Base-by-base conservation (phyloP, 352 stramenopile genomes). In the Globisporangium cystogenes region DNA sequence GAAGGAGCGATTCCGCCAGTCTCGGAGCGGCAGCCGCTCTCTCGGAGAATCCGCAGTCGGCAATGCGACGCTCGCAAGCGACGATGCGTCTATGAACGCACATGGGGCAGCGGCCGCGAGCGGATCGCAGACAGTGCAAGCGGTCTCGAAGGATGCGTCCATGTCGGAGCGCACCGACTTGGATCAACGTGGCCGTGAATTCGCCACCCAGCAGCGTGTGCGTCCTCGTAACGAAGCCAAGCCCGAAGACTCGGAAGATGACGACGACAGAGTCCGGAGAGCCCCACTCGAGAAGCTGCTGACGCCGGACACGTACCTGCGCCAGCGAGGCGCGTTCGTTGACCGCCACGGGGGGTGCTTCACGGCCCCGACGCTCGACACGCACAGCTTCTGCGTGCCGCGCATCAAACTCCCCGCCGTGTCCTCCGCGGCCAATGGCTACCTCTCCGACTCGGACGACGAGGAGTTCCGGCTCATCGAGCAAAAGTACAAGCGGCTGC, bases 381-480 rank as follows among this genome's bases (percentile, higher is more conserved):
- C 87, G 27, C 73, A 86, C 50, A 86, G 73, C 56, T 84, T 91
- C 23, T 89, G 73, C 35, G 79, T 91, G n/a, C 81, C 81, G 43
- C 79, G 74, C 31, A 91, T 91, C 55, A 86, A 86, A 43, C 87
- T 82, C 64, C 58, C 67, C 6, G 53, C 26, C 10, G 72, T 83
- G 29, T 44, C 55, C 18, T 42, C 46, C 44, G 35, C 47, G 14
- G 26, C 18, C 1, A 24, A n/a, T 10, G 31, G 46, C 8, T 50
- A 65, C 47, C 39, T 59, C 0, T 85, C 71, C 5, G 81, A 92
- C 57, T 90, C 81, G 21, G 81, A 91, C 26, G 71, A 81, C 40
- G 81, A 90, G 41, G 81, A 92, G 52, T 70, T 90, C 27, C 67
- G 74, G 8, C 70, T 75, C 54, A 92, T 92, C 37, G 78, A 90